Conservation (phyloP, 2,329 filamentous ascomycete genomes). For the Lasiodiplodia gonubiensis region DNA sequence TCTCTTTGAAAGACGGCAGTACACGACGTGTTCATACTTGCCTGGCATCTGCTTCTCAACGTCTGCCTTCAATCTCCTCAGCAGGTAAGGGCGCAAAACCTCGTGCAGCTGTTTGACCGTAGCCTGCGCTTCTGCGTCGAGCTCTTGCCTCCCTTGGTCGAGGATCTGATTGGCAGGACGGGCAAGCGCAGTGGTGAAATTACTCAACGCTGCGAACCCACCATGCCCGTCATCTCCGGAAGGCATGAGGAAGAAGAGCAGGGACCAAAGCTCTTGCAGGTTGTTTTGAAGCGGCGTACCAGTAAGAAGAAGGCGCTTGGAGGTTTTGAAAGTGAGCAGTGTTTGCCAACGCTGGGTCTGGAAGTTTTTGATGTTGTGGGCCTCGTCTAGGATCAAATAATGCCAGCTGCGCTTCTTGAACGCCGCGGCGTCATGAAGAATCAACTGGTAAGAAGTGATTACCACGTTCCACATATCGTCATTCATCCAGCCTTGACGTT, state of each 20-base stretch:
- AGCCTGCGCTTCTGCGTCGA: constrained; percentile 90
- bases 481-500: constrained; percentile 91
- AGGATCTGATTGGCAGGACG: constrained; percentile 95
- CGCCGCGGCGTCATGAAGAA: constrained; percentile 90
- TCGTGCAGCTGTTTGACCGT: constrained; percentile 95
- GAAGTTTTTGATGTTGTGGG: constrained; percentile 99
- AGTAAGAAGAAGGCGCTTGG: constrained; percentile 83
- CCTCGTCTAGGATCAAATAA: constrained; percentile 97
- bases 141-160: constrained; percentile 89
- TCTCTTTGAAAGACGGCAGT: constrained; percentile 92
- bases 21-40: constrained; percentile 96
- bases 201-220: constrained; percentile 90
- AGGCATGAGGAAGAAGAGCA: constrained; percentile 95
- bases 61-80: constrained; percentile 90
- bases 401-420: constrained; percentile 95
- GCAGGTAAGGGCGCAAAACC: constrained; percentile 86
- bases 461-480: constrained; percentile 93
- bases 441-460: constrained; percentile 96
- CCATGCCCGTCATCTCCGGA: constrained; percentile 82
- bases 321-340: constrained; percentile 89
- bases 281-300: constrained; percentile 98
- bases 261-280: constrained; percentile 92
- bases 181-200: constrained; percentile 96
- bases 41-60: constrained; percentile 99
- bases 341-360: constrained; percentile 97